Conservation (phyloP, 1,139 yeast genomes). For the Sugiyamaella novakii region DNA sequence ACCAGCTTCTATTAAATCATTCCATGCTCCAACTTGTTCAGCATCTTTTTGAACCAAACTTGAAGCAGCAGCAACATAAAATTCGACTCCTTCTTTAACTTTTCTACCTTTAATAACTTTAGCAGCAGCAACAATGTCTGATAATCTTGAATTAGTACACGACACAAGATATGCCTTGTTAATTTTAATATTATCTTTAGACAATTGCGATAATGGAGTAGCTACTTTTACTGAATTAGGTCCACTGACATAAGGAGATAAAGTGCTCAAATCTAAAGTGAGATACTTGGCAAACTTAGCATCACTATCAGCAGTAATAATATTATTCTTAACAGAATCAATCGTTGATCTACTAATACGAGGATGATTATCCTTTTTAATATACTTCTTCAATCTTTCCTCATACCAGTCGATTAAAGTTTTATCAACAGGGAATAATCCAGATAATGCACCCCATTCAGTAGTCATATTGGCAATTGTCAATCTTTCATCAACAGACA, state of each 20-base stretch:
- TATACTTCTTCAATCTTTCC: constrained; percentile 53
- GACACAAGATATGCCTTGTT: constrained; percentile 97
- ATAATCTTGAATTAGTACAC: constrained; percentile 91
- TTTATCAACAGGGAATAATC: constrained; percentile 90
- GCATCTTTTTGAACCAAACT: constrained; percentile 92
- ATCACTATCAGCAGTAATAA: constrained; percentile 62
- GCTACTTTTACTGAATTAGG: constrained; percentile 96
- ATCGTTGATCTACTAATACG: constrained; percentile 70
- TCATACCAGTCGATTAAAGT: constrained; percentile 77
- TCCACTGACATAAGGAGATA: constrained; percentile 92
- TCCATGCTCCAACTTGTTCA: constrained; percentile 89
- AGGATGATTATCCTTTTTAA: constrained; percentile 65
- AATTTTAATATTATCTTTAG: constrained; percentile 71
- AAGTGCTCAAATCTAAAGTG: constrained; percentile 74
- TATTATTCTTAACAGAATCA: constrained; percentile 45
- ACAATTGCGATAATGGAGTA: constrained; percentile 71
- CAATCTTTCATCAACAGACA: constrained; percentile 86
- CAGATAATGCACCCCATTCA: constrained; percentile 99
- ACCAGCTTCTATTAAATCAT: constrained; percentile 84
- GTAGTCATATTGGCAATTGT: constrained; percentile 99
- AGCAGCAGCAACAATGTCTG: constrained; percentile 95
- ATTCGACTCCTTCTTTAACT: constrained; percentile 86
- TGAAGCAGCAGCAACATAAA: constrained; percentile 97
- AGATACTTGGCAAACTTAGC: constrained; percentile 88
- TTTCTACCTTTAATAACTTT: constrained; percentile 76